Evolutionary conservation across 2,329 filamentous ascomycete genomes (phyloP).

Genomic region (Sclerotinia borealis): DNA sequence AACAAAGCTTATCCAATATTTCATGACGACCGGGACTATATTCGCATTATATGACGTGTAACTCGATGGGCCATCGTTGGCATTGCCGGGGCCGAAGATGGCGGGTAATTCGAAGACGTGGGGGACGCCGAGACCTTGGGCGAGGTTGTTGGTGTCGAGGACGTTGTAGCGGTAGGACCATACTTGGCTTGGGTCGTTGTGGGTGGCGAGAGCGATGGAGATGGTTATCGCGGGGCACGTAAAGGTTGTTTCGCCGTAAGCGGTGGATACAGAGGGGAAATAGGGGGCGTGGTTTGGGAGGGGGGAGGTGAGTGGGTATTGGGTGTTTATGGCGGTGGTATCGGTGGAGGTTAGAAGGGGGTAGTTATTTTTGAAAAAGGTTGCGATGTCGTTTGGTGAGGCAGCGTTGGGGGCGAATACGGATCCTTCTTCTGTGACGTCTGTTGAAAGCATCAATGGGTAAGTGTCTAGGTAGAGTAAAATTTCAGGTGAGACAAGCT

Average conservation of each 20-base stretch:
- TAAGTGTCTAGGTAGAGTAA: neutral
- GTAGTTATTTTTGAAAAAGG: constrained; percentile 36
- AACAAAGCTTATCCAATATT: constrained; percentile 42
- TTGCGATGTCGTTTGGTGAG: constrained; percentile 30
- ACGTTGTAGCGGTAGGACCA: constrained; percentile 47
- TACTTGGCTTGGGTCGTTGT: constrained; percentile 32
- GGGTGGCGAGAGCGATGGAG: constrained; percentile 29
- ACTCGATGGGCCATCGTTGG: constrained; percentile 30
- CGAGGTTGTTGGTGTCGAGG: constrained; percentile 34
- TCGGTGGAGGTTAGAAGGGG: constrained; percentile 31
- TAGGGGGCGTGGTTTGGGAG: constrained; percentile 33
- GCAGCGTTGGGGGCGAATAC: constrained; percentile 42
- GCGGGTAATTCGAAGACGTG: constrained; percentile 35
- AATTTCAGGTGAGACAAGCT: neutral
- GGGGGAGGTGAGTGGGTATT: constrained; percentile 28
- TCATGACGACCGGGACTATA: constrained; percentile 34
- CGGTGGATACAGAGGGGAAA: constrained; percentile 37
- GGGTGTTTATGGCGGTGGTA: constrained; percentile 29
- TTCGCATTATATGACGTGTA: constrained; percentile 31
- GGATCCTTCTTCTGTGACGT: constrained; percentile 52
- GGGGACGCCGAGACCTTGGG: constrained; percentile 34
- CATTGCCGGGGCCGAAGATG: constrained; percentile 35
- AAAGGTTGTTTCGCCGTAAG: constrained; percentile 44
- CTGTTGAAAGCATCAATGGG: constrained; percentile 16
- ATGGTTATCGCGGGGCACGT: constrained; percentile 41